Conservation (phyloP, 2,329 filamentous ascomycete genomes). For the Ophiostoma ips region DNA sequence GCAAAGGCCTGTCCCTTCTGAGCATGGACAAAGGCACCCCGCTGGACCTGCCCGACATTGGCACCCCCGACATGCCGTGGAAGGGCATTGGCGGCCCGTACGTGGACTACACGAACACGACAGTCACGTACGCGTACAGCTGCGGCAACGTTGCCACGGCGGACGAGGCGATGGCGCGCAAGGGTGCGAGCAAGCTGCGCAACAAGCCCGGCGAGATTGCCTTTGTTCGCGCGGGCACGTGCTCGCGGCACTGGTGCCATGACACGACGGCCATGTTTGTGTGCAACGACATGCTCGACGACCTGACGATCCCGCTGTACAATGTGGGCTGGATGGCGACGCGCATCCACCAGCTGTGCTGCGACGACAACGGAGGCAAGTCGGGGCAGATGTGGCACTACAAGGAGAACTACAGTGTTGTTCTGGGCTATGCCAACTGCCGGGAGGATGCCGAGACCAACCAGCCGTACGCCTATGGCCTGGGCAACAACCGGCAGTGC, state of each 20-base stretch:
- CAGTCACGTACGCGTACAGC: slow-evolving; percentile 3
- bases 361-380: slow-evolving; percentile 5
- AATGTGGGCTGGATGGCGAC: slow-evolving; percentile 10
- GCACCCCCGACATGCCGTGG: not conserved
- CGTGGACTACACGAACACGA: not conserved
- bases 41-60: slow-evolving; percentile 7
- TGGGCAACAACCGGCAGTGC: slow-evolving; percentile 5
- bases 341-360: slow-evolving; percentile 9
- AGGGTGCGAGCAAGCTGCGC: slow-evolving; percentile 1
- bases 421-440: slow-evolving; percentile 11
- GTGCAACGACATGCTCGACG: slow-evolving; percentile 7
- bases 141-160: slow-evolving; percentile 8
- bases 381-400: slow-evolving; percentile 10
- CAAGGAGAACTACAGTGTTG: slow-evolving; percentile 2
- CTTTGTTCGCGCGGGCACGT: not conserved
- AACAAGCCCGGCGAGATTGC: not conserved
- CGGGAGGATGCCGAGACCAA: not conserved
- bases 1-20: not conserved
- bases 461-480: slow-evolving; percentile 3
- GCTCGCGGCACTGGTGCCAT: slow-evolving; percentile 8
- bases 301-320: slow-evolving; percentile 6
- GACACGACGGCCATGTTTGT: slow-evolving; percentile 11
- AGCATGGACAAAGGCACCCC: slow-evolving; percentile 4
- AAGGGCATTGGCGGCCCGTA: slow-evolving; percentile 2
- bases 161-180: not conserved